Evolutionary conservation across 768 basidiomycete genomes (phyloP).

Genomic region (Xerocomellus intermedius): DNA sequence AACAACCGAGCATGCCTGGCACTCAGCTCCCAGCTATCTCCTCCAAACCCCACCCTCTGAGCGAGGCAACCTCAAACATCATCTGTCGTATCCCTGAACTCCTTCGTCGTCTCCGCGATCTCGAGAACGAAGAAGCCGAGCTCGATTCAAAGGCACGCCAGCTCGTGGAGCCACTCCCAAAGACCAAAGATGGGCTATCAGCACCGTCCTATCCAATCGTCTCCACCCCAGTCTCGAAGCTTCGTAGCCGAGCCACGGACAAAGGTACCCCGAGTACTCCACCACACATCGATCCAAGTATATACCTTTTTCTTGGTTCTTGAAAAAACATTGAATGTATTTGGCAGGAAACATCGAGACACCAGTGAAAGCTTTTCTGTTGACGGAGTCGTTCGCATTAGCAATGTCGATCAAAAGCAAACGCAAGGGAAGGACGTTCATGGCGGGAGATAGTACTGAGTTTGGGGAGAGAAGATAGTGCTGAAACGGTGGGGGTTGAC

Average conservation of each 20-base stretch:
- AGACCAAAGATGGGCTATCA: background rate
- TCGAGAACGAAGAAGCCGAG: slow-evolving; percentile 20
- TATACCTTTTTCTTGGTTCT: background rate
- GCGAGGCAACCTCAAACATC: slow-evolving; percentile 11
- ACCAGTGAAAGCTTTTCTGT: slow-evolving; percentile 17
- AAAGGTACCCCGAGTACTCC: slow-evolving; percentile 2
- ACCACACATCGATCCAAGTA: slow-evolving; percentile 11
- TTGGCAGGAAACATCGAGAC: slow-evolving; percentile 18
- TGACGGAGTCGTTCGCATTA: slow-evolving; percentile 19
- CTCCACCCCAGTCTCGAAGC: slow-evolving; percentile 3
- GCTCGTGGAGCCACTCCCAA: slow-evolving; percentile 6
- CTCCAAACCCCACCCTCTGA: slow-evolving; percentile 1
- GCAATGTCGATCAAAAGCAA: slow-evolving; percentile 24
- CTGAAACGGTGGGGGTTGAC: background rate
- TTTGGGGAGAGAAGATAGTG: slow-evolving; percentile 12
- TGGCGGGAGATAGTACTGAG: slow-evolving; percentile 12
- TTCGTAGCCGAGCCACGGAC: background rate
- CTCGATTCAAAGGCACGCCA: slow-evolving; percentile 18
- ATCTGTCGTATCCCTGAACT: slow-evolving; percentile 17
- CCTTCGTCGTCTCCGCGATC: slow-evolving; percentile 19
- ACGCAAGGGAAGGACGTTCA: slow-evolving; percentile 24
- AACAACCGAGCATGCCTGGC: slow-evolving; percentile 6
- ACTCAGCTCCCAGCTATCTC: background rate
- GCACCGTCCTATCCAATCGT: background rate
- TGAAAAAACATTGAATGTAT: background rate